Percentiles rank a stretch among this genome's conserved stretches.
Evolutionary conservation across 208 protist species (phyloP).

Genomic region (Wallacemonas sp.): DNA sequence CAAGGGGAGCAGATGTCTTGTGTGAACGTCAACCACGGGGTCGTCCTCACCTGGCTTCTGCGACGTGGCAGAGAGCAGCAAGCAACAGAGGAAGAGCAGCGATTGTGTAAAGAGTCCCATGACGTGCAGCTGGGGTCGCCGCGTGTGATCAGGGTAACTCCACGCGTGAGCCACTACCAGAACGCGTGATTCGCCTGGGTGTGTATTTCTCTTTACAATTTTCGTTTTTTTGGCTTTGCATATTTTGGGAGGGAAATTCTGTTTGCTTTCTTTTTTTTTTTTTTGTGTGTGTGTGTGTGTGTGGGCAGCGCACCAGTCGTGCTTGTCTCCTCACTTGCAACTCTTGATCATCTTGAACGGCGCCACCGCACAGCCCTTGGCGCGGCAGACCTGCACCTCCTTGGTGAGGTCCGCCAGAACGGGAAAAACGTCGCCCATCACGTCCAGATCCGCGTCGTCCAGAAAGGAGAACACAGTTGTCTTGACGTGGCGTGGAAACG

Average conservation of each 20-base stretch:
- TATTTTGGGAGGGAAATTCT: neutral
- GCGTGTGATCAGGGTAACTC: too few species aligned
- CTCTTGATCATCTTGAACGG: conserved; percentile 29
- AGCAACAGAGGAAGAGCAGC: too few species aligned
- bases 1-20: too few species aligned
- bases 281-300: conserved; percentile 5
- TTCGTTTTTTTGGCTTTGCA: too few species aligned
- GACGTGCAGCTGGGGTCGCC: too few species aligned
- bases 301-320: neutral
- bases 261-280: neutral
- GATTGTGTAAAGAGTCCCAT: too few species aligned
- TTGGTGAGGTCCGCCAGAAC: conserved; percentile 41
- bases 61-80: too few species aligned
- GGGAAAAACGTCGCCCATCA: conserved; percentile 48
- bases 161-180: too few species aligned
- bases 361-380: conserved; percentile 21
- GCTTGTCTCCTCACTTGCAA: conserved; percentile 11
- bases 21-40: too few species aligned
- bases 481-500: conserved; percentile 63
- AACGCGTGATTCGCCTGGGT: too few species aligned
- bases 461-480: conserved; percentile 53
- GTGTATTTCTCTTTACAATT: too few species aligned
- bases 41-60: too few species aligned
- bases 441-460: conserved; percentile 32
- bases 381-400: conserved; percentile 33